These are phyloP conservation scores for Aspergillus sp. DNA, from an alignment of 2,329 filamentous ascomycete genomes.

Conservation along the genomic window DNA sequence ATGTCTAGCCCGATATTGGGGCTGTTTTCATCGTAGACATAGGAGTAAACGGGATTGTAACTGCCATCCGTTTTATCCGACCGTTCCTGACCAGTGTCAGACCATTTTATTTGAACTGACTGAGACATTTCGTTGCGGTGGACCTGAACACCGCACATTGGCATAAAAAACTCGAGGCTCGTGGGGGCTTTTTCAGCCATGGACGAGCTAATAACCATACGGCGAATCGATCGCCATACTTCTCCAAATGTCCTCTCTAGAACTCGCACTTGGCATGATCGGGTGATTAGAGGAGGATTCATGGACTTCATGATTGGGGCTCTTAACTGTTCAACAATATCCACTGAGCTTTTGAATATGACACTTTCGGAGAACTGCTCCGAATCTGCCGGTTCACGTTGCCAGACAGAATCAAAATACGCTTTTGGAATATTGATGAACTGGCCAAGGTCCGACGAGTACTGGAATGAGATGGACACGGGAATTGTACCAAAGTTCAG, in stretches of 20 bases:
- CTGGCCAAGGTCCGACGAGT: conserved; percentile 24
- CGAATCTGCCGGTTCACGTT: conserved; percentile 31
- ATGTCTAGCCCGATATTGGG: conserved; percentile 31
- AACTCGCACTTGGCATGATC: conserved; percentile 33
- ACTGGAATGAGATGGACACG: conserved; percentile 30
- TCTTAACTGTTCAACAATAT: conserved; percentile 30
- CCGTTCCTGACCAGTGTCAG: conserved; percentile 29
- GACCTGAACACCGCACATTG: conserved; percentile 30
- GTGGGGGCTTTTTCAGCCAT: conserved; percentile 24
- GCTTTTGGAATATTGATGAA: conserved; percentile 32
- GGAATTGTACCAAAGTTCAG: conserved; percentile 27
- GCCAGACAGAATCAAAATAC: conserved; percentile 33
- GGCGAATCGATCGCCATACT: conserved; percentile 29
- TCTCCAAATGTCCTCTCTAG: conserved; percentile 30
- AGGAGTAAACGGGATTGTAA: conserved; percentile 29
- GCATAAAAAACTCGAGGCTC: conserved; percentile 32
- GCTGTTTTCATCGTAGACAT: conserved; percentile 30
- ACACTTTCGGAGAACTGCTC: conserved; percentile 29
- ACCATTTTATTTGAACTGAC: conserved; percentile 31
- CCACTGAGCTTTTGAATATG: conserved; percentile 29
- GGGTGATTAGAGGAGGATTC: conserved; percentile 24
- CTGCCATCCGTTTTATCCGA: conserved; percentile 30
- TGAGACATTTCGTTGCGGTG: conserved; percentile 22
- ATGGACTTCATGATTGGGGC: conserved; percentile 30
- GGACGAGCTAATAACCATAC: conserved; percentile 33